These are phyloP conservation scores for Penicillium sp. DNA, from an alignment of 2,329 filamentous ascomycete genomes.

Conservation along the genomic window DNA sequence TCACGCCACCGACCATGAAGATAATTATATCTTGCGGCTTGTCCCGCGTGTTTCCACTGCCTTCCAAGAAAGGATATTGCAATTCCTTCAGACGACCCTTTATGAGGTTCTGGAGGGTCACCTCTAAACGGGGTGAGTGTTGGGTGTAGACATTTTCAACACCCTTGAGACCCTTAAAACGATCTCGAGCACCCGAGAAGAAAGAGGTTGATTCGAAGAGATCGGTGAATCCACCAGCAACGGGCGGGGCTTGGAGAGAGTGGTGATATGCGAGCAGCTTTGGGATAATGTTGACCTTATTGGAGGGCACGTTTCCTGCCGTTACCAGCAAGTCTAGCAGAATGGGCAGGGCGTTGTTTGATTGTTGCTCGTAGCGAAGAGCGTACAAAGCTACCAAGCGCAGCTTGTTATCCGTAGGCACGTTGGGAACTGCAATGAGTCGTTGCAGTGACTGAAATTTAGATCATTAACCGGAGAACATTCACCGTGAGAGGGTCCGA, in stretches of 20 bases:
- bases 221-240: constrained; percentile 78
- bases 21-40: constrained; percentile 96
- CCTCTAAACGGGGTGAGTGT: constrained; percentile 83
- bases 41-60: constrained; percentile 79
- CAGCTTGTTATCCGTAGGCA: constrained; percentile 80
- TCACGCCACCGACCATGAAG: constrained; percentile 89
- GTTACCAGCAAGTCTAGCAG: constrained; percentile 82
- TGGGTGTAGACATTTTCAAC: constrained; percentile 99
- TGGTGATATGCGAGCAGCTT: constrained; percentile 83
- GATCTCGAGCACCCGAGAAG: constrained; percentile 80
- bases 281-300: constrained; percentile 73
- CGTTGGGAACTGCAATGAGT: constrained; percentile 74
- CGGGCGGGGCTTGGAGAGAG: constrained; percentile 75
- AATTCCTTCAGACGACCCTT: constrained; percentile 84
- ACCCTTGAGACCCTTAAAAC: constrained; percentile 92
- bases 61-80: constrained; percentile 91
- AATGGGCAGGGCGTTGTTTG: constrained; percentile 77
- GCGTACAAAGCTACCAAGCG: constrained; percentile 92
- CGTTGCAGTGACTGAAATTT: constrained; percentile 69
- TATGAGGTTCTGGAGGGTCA: constrained; percentile 86
- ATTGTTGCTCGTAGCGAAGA: constrained; percentile 83
- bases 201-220: constrained; percentile 90
- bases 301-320: constrained; percentile 73
- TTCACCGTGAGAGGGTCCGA: background rate
- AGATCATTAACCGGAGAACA: constrained; percentile 4